Conservation (phyloP, 2,329 filamentous ascomycete genomes). For the Neoscytalidium dimidiatum region DNA sequence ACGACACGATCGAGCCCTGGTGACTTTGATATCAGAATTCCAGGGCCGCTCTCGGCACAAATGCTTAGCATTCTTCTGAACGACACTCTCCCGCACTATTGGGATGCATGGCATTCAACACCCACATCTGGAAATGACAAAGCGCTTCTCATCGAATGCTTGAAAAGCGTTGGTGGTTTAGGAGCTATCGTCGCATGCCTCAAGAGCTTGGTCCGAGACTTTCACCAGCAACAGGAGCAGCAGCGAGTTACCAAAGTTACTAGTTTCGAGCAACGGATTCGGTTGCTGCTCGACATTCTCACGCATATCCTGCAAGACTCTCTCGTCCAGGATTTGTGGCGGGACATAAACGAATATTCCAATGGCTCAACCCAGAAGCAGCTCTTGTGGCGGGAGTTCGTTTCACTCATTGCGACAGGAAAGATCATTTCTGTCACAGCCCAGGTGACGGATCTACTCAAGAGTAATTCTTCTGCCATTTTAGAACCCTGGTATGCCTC, state of each 20-base stretch:
- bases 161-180: conserved; percentile 74
- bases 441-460: conserved; percentile 58
- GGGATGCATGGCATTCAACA: conserved; percentile 57
- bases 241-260: conserved; percentile 10
- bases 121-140: not conserved
- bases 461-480: conserved; percentile 30
- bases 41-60: conserved; percentile 70
- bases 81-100: conserved; percentile 79
- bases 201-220: conserved; percentile 55
- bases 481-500: conserved; percentile 62
- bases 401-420: conserved; percentile 61
- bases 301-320: not conserved
- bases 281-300: conserved; percentile 47
- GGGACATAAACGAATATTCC: conserved; percentile 44
- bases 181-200: conserved; percentile 76
- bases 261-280: conserved; percentile 33
- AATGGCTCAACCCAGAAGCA: conserved; percentile 48
- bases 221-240: conserved; percentile 36
- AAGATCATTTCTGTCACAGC: conserved; percentile 60
- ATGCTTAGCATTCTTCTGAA: conserved; percentile 74
- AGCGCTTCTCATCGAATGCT: conserved; percentile 59
- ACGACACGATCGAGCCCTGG: conserved; percentile 26
- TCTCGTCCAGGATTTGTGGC: conserved; percentile 41
- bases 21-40: conserved; percentile 60
- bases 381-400: conserved; percentile 64